phyloP scores from a whole-genome alignment of 2,329 filamentous ascomycete species.

The Xylariaceae sp. region DNA sequence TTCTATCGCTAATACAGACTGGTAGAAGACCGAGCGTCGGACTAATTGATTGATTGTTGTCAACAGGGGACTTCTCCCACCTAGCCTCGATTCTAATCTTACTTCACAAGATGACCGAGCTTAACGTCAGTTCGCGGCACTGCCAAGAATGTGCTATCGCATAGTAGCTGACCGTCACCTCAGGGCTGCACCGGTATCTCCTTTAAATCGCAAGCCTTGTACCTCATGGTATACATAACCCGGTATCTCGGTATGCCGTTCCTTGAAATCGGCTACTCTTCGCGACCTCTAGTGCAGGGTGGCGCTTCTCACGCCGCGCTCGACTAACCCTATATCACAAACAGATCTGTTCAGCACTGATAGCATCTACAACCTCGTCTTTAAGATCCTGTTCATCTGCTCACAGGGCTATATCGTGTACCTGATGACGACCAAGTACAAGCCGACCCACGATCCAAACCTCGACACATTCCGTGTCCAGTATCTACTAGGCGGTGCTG shows the following conservation, averaged over 20 bases:
- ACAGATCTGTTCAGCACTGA: conserved; percentile 79
- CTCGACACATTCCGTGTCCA: conserved; percentile 96
- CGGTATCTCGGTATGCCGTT: conserved; percentile 69
- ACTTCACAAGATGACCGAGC: conserved; percentile 90
- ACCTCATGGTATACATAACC: conserved; percentile 88
- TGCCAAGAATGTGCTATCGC: not conserved
- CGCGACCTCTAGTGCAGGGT: not conserved
- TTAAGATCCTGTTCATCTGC: conserved; percentile 92
- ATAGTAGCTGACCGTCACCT: conserved; percentile 23
- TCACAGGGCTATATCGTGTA: conserved; percentile 93
- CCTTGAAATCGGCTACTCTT: not conserved
- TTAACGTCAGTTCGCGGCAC: conserved; percentile 62
- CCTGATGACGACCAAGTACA: conserved; percentile 96
- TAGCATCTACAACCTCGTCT: conserved; percentile 85
- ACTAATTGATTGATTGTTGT: conserved; percentile 22
- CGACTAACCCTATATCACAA: conserved; percentile 1
- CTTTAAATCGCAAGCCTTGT: conserved; percentile 96
- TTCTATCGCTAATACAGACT: not conserved
- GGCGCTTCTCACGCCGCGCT: not conserved
- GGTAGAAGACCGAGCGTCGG: not conserved
- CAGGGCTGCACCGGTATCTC: conserved; percentile 97
- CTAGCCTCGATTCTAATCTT: conserved; percentile 89
- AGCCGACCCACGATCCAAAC: conserved; percentile 94
- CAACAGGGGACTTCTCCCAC: conserved; percentile 86
- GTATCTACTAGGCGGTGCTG: conserved; percentile 80